phyloP scores from a whole-genome alignment of 164 flowering plant genomes.

The Umbellularia californica region DNA sequence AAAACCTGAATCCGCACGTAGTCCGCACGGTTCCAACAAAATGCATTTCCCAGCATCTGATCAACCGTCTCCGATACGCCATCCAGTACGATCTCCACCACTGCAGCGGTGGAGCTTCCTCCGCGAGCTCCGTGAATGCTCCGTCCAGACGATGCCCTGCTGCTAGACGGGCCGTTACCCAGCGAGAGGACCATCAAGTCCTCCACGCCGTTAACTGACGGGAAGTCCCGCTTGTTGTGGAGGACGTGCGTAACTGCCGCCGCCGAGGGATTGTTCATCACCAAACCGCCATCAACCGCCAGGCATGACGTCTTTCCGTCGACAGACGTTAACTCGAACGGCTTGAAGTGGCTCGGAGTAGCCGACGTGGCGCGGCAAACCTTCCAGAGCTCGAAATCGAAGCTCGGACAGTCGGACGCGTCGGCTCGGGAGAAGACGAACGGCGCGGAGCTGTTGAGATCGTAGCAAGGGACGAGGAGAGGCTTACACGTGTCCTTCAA shows the following conservation, averaged over 20 bases:
- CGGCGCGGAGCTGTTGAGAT: constrained; percentile 42
- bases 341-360: constrained; percentile 47
- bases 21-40: constrained; percentile 75
- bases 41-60: constrained; percentile 89
- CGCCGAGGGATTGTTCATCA: constrained; percentile 94
- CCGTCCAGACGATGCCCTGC: neutral
- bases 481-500: constrained; percentile 45
- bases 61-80: constrained; percentile 93
- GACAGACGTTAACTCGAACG: constrained; percentile 52
- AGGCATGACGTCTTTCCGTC: constrained; percentile 74
- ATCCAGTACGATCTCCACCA: constrained; percentile 71
- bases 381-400: constrained; percentile 45
- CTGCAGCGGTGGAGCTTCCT: constrained; percentile 34
- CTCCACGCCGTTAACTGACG: constrained; percentile 72
- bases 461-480: constrained; percentile 51
- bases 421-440: constrained; percentile 56
- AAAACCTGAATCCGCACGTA: constrained; percentile 89
- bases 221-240: constrained; percentile 84
- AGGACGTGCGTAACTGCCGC: constrained; percentile 90
- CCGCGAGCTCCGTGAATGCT: neutral
- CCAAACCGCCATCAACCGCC: constrained; percentile 89
- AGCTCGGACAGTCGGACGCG: constrained; percentile 40
- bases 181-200: constrained; percentile 76
- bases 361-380: constrained; percentile 52
- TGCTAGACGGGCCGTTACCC: constrained; percentile 54